Percentiles rank a stretch among this genome's conserved stretches.
phyloP scores from a whole-genome alignment of 495 filamentous ascomycete species.

The Usnea hakonensis region DNA sequence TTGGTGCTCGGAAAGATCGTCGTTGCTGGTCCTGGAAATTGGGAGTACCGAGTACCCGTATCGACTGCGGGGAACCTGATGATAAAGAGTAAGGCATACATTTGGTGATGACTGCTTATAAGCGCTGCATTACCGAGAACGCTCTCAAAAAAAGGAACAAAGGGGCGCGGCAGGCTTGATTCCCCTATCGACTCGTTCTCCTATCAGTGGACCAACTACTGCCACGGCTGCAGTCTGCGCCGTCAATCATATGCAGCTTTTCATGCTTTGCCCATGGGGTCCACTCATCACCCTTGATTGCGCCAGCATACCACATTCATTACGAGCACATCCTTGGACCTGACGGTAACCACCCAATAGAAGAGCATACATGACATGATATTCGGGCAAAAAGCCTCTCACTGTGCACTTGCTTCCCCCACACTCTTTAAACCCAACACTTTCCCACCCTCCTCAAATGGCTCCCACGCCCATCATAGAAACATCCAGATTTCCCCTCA shows the following conservation, averaged over 20 bases:
- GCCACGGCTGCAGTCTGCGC: not conserved
- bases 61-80: not conserved
- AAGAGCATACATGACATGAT: not conserved
- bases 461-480: not conserved
- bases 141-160: not conserved
- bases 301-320: not conserved
- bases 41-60: not conserved
- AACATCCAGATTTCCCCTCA: not conserved
- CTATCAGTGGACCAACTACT: not conserved
- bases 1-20: not conserved
- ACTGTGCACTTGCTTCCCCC: not conserved
- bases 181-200: not conserved
- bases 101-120: not conserved
- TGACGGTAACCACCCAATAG: not conserved
- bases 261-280: not conserved
- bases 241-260: not conserved
- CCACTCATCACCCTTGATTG: constrained; percentile 2
- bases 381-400: not conserved
- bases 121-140: not conserved
- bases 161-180: not conserved
- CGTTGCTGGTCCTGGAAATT: not conserved
- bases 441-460: not conserved
- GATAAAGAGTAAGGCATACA: not conserved
- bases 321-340: not conserved
- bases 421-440: not conserved